Evolutionary conservation across 129 eudicot genomes (phyloP).

Genomic region (Mikania micrantha): DNA sequence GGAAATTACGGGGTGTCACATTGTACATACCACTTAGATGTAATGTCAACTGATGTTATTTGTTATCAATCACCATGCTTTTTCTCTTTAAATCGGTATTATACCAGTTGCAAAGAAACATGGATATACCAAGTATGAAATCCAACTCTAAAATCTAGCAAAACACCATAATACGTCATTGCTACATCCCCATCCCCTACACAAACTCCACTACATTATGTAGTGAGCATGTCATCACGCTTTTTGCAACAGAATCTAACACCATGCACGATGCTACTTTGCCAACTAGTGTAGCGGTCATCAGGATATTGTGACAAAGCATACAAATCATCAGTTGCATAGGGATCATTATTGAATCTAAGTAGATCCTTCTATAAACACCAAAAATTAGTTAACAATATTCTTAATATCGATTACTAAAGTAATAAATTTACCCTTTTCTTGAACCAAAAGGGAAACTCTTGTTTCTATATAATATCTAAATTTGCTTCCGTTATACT

Average conservation of each 20-base stretch:
- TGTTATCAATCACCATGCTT: background rate
- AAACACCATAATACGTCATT: background rate
- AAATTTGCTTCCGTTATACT: background rate
- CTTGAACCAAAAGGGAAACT: background rate
- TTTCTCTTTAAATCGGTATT: background rate
- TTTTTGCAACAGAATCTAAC: conserved; percentile 6
- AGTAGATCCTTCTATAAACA: background rate
- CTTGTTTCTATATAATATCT: background rate
- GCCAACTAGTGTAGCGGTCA: conserved; percentile 7
- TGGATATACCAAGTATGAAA: conserved; percentile 2
- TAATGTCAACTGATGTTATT: background rate
- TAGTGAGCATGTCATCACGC: background rate
- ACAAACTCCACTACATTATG: conserved; percentile 5
- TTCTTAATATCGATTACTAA: background rate
- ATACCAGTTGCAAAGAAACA: background rate
- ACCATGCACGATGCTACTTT: conserved; percentile 1
- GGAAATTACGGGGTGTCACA: no score
- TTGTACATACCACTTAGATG: background rate
- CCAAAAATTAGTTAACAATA: background rate
- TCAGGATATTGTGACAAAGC: background rate
- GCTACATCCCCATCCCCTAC: background rate
- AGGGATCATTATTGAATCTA: background rate
- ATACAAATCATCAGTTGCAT: conserved; percentile 2
- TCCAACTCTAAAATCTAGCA: background rate
- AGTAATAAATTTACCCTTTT: background rate